Conservation (phyloP, 306 rosid species). For the Medicago arabica region DNA sequence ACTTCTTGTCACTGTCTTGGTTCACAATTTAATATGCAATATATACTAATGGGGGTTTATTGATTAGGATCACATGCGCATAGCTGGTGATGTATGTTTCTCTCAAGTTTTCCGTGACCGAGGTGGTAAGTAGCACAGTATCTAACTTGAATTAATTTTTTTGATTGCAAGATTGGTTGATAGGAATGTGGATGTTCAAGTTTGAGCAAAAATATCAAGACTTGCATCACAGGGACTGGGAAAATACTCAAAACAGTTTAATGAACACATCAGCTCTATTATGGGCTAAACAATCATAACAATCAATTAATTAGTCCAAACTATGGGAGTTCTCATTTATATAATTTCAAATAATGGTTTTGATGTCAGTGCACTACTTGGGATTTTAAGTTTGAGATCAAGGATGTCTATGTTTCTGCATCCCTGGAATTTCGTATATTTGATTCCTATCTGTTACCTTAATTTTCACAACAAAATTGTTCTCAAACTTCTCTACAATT, state of each 20-base stretch:
- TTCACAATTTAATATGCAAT: background rate
- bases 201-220: background rate
- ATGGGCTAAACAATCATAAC: background rate
- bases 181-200: background rate
- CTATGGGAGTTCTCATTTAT: too few relatives aligned
- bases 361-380: background rate
- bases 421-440: background rate
- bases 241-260: background rate
- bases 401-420: background rate
- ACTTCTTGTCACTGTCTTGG: background rate
- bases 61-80: slow-evolving; percentile 91
- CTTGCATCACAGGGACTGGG: background rate
- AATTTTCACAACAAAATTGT: slow-evolving; percentile 14
- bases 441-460: background rate
- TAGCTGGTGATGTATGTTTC: slow-evolving; percentile 90
- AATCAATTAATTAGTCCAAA: background rate
- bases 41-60: slow-evolving; percentile 30
- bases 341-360: background rate
- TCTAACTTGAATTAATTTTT: background rate
- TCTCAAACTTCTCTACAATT: slow-evolving; percentile 1
- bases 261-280: background rate
- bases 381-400: background rate
- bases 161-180: background rate
- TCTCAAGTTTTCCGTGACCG: slow-evolving; percentile 85
- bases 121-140: slow-evolving; percentile 60